A percentile compares a stretch with the other conserved stretches of the same genome.
Conservation (phyloP, 176 grass and related monocot species). For the Cenchrus americanus region DNA sequence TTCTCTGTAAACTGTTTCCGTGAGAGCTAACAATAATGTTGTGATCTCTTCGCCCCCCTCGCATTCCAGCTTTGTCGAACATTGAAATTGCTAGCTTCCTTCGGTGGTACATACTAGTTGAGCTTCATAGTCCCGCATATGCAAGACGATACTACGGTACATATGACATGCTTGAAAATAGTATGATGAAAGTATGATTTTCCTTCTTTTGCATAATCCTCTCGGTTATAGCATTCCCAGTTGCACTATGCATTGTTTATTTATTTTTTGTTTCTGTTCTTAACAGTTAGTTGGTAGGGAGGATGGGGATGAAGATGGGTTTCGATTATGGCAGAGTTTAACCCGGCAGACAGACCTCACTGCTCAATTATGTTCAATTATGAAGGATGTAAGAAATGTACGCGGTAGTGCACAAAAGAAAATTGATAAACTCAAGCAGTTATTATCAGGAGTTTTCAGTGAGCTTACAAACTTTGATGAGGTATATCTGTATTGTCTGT, state of each 20-base stretch:
- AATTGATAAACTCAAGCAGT: slow-evolving; percentile 80
- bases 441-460: slow-evolving; percentile 76
- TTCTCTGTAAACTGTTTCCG: background rate
- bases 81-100: slow-evolving; percentile 98
- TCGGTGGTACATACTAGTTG: slow-evolving; percentile 93
- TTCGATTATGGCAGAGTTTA: slow-evolving; percentile 92
- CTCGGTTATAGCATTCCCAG: background rate
- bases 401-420: slow-evolving; percentile 85
- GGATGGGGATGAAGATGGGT: slow-evolving; percentile 85
- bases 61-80: slow-evolving; percentile 81
- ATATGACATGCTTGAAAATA: slow-evolving; percentile 95
- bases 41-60: slow-evolving; percentile 6
- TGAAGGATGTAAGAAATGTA: slow-evolving; percentile 86
- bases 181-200: slow-evolving; percentile 79
- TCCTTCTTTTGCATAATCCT: slow-evolving; percentile 24
- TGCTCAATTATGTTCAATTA: slow-evolving; percentile 87
- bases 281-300: slow-evolving; percentile 68
- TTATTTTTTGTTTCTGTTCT: slow-evolving; percentile 7
- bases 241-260: slow-evolving; percentile 18
- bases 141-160: slow-evolving; percentile 83
- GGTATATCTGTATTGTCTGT: slow-evolving; percentile 43
- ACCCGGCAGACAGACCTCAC: slow-evolving; percentile 75
- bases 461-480: slow-evolving; percentile 96
- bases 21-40: background rate
- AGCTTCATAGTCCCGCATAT: slow-evolving; percentile 79